A percentile compares a stretch with the other conserved stretches of the same genome.
Conservation (phyloP, 352 stramenopile species). For the Aphanomyces euteiches region DNA sequence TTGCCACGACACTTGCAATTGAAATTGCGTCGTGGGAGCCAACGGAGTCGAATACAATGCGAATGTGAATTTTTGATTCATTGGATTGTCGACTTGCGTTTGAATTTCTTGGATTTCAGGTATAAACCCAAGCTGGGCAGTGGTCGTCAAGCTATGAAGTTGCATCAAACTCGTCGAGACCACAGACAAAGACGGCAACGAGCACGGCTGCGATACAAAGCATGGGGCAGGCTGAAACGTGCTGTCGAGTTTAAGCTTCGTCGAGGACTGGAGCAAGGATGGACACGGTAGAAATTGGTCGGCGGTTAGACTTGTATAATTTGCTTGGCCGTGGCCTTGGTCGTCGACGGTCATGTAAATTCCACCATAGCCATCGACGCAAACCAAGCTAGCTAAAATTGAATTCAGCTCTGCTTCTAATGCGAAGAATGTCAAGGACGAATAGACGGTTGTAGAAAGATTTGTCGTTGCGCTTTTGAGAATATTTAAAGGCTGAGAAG, state of each 20-base stretch:
- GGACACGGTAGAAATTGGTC: background rate
- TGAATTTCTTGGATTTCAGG: constrained; percentile 18
- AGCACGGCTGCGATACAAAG: background rate
- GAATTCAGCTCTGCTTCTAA: background rate
- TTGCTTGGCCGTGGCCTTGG: constrained; percentile 1
- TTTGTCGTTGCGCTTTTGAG: background rate
- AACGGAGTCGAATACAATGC: background rate
- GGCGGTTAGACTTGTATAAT: background rate
- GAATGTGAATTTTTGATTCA: constrained; percentile 7
- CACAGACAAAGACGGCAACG: background rate
- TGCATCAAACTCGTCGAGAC: background rate
- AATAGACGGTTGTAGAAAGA: background rate
- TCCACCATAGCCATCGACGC: background rate
- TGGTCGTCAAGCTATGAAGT: background rate
- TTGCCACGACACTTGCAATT: constrained; percentile 13
- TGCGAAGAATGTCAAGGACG: background rate
- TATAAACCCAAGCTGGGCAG: background rate
- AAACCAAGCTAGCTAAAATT: background rate
- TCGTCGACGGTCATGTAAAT: constrained; percentile 8
- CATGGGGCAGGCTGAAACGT: background rate
- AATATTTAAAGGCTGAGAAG: background rate
- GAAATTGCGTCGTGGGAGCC: background rate
- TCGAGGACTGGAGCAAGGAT: background rate
- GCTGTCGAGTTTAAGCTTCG: background rate
- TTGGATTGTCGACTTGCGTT: background rate